Evolutionary conservation across 2,329 filamentous ascomycete species (phyloP).

Genomic region (Pseudogymnoascus sp.): DNA sequence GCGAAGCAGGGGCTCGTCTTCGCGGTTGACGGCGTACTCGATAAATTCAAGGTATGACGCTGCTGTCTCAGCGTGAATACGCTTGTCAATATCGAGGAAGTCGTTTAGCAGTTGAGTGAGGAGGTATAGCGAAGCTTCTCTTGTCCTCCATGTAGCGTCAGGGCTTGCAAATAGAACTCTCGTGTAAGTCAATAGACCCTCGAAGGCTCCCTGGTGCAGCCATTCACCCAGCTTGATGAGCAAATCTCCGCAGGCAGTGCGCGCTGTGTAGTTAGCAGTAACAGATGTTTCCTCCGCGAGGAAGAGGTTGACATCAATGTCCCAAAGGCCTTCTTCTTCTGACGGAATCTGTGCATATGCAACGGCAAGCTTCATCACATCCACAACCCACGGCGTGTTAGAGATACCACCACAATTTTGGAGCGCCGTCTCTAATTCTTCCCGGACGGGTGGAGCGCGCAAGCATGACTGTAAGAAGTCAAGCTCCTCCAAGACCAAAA

Average conservation of each 20-base stretch:
- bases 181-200: slow-evolving; percentile 71
- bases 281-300: slow-evolving; percentile 91
- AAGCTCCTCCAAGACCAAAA: slow-evolving; percentile 85
- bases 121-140: slow-evolving; percentile 77
- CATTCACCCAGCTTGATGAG: slow-evolving; percentile 90
- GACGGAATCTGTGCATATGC: slow-evolving; percentile 82
- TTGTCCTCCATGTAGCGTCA: slow-evolving; percentile 48
- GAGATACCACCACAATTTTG: slow-evolving; percentile 49
- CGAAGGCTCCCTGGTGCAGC: slow-evolving; percentile 67
- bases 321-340: slow-evolving; percentile 93
- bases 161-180: slow-evolving; percentile 60
- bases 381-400: slow-evolving; percentile 70
- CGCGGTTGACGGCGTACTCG: slow-evolving; percentile 62
- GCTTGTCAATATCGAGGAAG: slow-evolving; percentile 68
- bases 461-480: slow-evolving; percentile 92
- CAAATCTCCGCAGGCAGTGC: slow-evolving; percentile 85
- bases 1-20: slow-evolving; percentile 67
- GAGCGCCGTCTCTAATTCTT: slow-evolving; percentile 78
- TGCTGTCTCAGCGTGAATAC: slow-evolving; percentile 60
- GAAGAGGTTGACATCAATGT: slow-evolving; percentile 92
- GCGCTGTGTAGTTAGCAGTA: slow-evolving; percentile 90
- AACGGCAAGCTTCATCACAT: slow-evolving; percentile 78
- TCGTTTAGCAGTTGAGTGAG: slow-evolving; percentile 79
- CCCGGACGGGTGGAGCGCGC: slow-evolving; percentile 77
- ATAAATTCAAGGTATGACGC: slow-evolving; percentile 74